Conservation (phyloP, 2,329 filamentous ascomycete species). For the Phoma sp. region DNA sequence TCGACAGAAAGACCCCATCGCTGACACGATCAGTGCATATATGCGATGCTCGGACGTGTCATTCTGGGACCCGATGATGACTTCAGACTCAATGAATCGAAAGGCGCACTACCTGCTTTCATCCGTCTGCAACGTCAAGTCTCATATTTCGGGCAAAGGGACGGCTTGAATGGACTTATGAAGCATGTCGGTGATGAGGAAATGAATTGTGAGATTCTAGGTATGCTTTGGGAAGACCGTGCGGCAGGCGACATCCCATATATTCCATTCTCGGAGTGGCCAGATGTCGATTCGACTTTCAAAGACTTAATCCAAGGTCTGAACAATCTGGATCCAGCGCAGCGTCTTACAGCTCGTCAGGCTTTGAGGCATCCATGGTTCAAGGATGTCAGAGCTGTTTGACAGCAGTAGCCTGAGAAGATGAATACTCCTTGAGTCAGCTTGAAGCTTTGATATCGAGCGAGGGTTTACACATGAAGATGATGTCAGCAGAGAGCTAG, state of each 20-base stretch:
- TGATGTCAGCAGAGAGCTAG: too few relatives aligned
- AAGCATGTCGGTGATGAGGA: conserved; percentile 44
- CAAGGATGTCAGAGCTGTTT: neutral
- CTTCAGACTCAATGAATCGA: conserved; percentile 22
- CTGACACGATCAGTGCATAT: conserved; percentile 33
- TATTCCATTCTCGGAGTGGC: conserved; percentile 42
- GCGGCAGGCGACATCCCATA: conserved; percentile 38
- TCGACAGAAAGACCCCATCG: neutral
- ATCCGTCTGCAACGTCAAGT: conserved; percentile 39
- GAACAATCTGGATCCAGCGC: conserved; percentile 50
- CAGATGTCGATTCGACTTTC: conserved; percentile 46
- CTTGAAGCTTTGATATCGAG: too few relatives aligned
- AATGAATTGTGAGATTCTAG: conserved; percentile 37
- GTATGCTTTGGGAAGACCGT: conserved; percentile 44
- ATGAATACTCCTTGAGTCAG: too few relatives aligned
- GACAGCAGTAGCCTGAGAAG: too few relatives aligned
- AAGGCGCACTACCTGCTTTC: conserved; percentile 28
- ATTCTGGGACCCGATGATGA: conserved; percentile 37
- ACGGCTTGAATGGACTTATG: conserved; percentile 38
- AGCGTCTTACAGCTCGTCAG: conserved; percentile 49
- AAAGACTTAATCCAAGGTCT: conserved; percentile 50
- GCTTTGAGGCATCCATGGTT: conserved; percentile 46
- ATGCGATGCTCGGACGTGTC: conserved; percentile 29
- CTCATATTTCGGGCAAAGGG: conserved; percentile 37
- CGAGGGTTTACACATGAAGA: too few relatives aligned